Evolutionary conservation across 2,329 filamentous ascomycete species (phyloP), one percentile per base, ranked within the genome.

Genomic region (Arachnomyces sp.): DNA sequence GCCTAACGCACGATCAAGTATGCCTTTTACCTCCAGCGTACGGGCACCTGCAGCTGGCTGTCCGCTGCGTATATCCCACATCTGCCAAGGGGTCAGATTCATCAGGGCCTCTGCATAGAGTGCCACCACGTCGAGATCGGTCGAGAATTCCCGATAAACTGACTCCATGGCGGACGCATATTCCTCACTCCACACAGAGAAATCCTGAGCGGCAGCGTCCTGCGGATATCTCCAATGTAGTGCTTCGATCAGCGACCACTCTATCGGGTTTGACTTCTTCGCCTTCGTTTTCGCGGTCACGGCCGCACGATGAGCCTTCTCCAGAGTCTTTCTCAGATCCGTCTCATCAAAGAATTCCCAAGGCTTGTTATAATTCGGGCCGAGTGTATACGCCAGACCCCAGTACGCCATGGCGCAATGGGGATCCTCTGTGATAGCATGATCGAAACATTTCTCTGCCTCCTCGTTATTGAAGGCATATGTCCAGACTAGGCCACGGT

Each of bases 381-480:
- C 83, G 0, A 83, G 62, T 1, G 78, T 68, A 53, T 82, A 86
- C 0, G 83, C 66, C 11, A 68, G 50, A 2, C 68, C 68, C 67
- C 67, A 72, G 44, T 66, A 61, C 9, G 62, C 65, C 57, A 71
- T 65, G n/a, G 57, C 57, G 44, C 63, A 69, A 4, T 53, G 39
- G 0, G 57, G 46, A 41, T 72, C 68, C 16, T 57, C 48, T 3
- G 46, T 43, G 12, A 65, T 60, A 3, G 65, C 66, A 25, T 53
- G 50, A 33, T 63, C 53, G 38, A 71, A 72, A 45, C 68, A 71
- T 31, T 62, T 63, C 3, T 71, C 72, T 0, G 81, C 75, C 56
- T 87, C 84, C 48, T 82, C 80, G 53, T 87, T 83, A 54, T 88
- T 86, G 66, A 89, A 89, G 15, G 69, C 80, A 57, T 83, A 88